Evolutionary conservation across 2,329 filamentous ascomycete species (phyloP).

Genomic region (Diaporthe vexans): DNA sequence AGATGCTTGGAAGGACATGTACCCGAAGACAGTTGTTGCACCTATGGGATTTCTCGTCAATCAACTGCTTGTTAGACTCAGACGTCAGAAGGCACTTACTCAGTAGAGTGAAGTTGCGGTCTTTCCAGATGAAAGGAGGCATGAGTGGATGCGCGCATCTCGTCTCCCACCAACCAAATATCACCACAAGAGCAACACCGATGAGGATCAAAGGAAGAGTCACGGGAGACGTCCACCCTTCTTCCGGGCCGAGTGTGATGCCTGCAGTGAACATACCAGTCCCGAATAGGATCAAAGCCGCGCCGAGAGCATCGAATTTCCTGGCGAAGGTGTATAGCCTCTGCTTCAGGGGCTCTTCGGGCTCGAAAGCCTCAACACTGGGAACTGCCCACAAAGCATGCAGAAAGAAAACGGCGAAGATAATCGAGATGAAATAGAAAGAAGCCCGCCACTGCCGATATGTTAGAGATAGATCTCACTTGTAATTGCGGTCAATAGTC

Average conservation of each 20-base stretch:
- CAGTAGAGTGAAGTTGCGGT: slow-evolving; percentile 75
- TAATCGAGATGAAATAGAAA: slow-evolving; percentile 73
- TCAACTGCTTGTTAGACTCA: background rate
- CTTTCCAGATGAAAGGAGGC: slow-evolving; percentile 69
- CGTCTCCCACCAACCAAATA: slow-evolving; percentile 75
- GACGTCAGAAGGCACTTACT: slow-evolving; percentile 43
- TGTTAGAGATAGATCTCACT: background rate
- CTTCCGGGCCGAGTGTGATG: slow-evolving; percentile 68
- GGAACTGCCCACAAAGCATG: slow-evolving; percentile 74
- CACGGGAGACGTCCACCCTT: slow-evolving; percentile 74
- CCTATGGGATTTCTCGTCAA: slow-evolving; percentile 60
- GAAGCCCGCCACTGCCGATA: slow-evolving; percentile 69
- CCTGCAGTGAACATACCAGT: slow-evolving; percentile 75
- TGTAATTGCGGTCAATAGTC: no score
- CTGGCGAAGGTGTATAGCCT: slow-evolving; percentile 59
- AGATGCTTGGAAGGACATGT: slow-evolving; percentile 72
- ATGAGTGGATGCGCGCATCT: slow-evolving; percentile 64
- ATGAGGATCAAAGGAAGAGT: slow-evolving; percentile 74
- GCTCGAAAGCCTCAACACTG: slow-evolving; percentile 60
- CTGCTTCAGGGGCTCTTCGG: slow-evolving; percentile 55
- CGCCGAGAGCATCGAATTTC: slow-evolving; percentile 73
- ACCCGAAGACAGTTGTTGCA: slow-evolving; percentile 69
- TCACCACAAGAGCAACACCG: slow-evolving; percentile 67
- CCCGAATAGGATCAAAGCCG: slow-evolving; percentile 72
- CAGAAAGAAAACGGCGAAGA: slow-evolving; percentile 72